phyloP scores from a whole-genome alignment of 495 filamentous ascomycete species.

The Podospora comata region DNA sequence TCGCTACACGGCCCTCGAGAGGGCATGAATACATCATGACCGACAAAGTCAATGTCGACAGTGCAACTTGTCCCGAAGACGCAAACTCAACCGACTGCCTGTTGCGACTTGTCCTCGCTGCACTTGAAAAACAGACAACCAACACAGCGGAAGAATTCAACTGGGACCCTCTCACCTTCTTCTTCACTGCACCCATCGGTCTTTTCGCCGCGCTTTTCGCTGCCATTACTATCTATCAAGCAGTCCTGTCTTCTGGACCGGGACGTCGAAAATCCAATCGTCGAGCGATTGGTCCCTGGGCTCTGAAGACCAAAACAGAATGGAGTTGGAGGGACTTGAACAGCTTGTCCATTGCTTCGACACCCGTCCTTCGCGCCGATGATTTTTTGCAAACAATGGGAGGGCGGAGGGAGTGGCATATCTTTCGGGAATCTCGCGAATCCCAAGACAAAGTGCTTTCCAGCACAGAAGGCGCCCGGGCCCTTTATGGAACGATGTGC shows the following conservation, averaged over 20 bases:
- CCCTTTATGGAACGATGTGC: not conserved
- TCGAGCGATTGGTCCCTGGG: conserved; percentile 4
- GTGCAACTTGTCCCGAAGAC: conserved; percentile 1
- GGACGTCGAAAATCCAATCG: conserved; percentile 8
- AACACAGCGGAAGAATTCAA: not conserved
- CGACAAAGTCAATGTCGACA: not conserved
- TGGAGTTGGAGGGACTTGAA: conserved; percentile 8
- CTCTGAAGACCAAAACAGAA: not conserved
- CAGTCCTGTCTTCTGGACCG: not conserved
- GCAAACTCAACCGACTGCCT: conserved; percentile 8
- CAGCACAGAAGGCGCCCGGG: not conserved
- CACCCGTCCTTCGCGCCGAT: not conserved
- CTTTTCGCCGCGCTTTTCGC: conserved; percentile 2
- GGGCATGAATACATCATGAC: not conserved
- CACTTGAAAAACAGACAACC: not conserved
- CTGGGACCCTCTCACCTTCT: conserved; percentile 6
- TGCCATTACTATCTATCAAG: conserved; percentile 2
- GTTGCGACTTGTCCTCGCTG: not conserved
- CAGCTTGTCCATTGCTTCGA: conserved; percentile 4
- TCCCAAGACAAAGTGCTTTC: not conserved
- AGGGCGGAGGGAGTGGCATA: not conserved
- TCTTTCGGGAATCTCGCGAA: not conserved
- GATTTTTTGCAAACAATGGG: not conserved
- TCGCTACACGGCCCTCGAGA: not conserved
- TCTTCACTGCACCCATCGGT: conserved; percentile 2